Base-by-base conservation (phyloP, 1,284 basidiomycete species). In the Ustilago xerochloae region DNA sequence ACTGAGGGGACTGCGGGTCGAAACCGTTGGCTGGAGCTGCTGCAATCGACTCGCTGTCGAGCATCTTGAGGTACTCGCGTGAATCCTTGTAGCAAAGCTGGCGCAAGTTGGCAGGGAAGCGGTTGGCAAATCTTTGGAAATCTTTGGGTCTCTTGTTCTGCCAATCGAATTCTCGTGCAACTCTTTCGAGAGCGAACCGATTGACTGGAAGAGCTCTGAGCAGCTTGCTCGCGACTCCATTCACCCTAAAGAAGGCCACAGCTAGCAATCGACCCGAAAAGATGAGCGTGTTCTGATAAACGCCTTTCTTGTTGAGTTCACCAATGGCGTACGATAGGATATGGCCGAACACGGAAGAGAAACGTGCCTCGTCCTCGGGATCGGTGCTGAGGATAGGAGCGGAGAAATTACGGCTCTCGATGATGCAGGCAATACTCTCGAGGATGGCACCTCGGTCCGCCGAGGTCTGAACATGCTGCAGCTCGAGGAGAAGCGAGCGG, bases 281-380 rank as follows among this genome's bases (percentile, higher is more conserved):
- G 62, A 81, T 81, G 41, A 81, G 65, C 43, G 80, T 81, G 41
- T 81, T 81, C 49, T 81, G 80, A 48, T 81, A 81, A 22, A 81
- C 80, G 10, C 80, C 80, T 72, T 81, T 81, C 61, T 81, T 81
- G 68, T 81, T 81, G 41, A 81, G 65, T 72, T 81, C 80, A 22
- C 80, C 80, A 36, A 81, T 81, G 5, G 80, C 80, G 38, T 79
- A 81, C 4, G 67, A 70, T 16, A 80, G 24, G 39, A 81, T 81
- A 49, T 79, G 75, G 15, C 77, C 77, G 58, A 81, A 81, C 43
- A 80, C 75, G 2, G 72, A 70, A 12, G 63, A 72, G 68, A 81
- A 81, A 24, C 62, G 65, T 15, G 71, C 68, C 55, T 73, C 61
- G 52, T 81, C 80, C 35, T 71, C 67, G 2, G 30, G 54, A 50